Evolutionary conservation across 768 basidiomycete genomes (phyloP), one percentile per base, ranked within the genome.

Genomic region (Calocybe cyanea): DNA sequence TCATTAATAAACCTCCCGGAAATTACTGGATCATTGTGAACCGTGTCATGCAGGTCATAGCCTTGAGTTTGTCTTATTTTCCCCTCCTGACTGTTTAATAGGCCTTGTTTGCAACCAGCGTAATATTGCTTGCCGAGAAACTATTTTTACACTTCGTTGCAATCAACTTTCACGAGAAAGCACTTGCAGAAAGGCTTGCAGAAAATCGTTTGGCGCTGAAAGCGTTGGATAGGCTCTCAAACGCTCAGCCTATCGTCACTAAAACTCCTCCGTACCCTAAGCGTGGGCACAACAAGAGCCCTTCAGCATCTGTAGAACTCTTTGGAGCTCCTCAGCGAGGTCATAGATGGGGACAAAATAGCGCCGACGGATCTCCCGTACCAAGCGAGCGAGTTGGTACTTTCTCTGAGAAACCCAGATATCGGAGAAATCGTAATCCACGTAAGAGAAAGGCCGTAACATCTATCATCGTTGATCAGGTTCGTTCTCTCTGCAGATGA

Each of bases 111-210:
- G 62, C 72, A 2, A 58, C 70, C 19, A 64, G 67, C 15, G 66
- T 73, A 20, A 65, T 78, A 18, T 54, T 76, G 14, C 63, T 75
- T 7, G 59, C 60, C 6, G 73, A 77, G 41, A 76, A 74, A 59
- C 60, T 85, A 30, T 80, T 85, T 60, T 62, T 91, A 24, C 85
- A 81, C 55, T 81, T 82, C 49, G 79, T 89, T 36, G 87, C 88
- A 21, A 88, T 88, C 65, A 85, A 80, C 53, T 91, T 90, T 59
- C 87, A 90, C 59, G 74, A 80, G 51, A 84, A 77, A 45, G 85
- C 87, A 1, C 75, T 89, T 17, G 80, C 84, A 8, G 87, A 89
- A 44, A 81, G 87, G 30, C 64, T 89, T 13, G 67, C 70, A 7
- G 85, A 87, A 61, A 90, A 89, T 53, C 74, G 74, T 24, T 64